Base-by-base conservation (phyloP, 306 rosid genomes). In the Quercus engelmannii region DNA sequence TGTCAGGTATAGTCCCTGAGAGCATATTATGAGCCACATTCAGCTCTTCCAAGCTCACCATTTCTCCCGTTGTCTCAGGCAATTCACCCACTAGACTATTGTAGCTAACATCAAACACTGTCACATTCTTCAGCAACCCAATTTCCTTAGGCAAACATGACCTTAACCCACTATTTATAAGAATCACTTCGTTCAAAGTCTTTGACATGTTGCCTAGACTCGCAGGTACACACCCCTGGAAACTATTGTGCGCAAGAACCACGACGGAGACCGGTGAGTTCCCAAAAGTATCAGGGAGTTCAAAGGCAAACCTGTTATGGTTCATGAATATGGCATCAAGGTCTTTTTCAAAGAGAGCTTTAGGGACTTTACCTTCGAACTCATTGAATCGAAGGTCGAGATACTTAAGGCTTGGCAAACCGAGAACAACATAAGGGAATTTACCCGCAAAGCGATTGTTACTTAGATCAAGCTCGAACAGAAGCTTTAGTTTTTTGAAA, bases 291-390 rank as follows among this genome's bases (percentile, higher is more conserved):
- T 90, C 83, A 0, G 94, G 97, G 3, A 87, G 74, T 17, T 87
- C 87, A 6, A 80, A 85, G 7, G 87, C 74, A 15, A 91, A 90
- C 6, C 88, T 76, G 61, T 91, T 91, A 75, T 89, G 74, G 79
- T 93, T 91, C 7, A 93, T 74, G 83, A 93, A 91, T 64, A 91
- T 87, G 14, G 98, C 97, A 38, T 91, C 90, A 3, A 93, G 85
- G 73, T 87, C 87, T 73, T 87, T 90, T 35, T 93, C 93, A 41
- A 87, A 93, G 4, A 93, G 88, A 61, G 80, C 86, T 1, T 41
- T 80, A 0, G 92, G 93, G 2, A 91, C 85, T 0, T 74, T 38
- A 2, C 94, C 97, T 81, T 93, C 97, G 21, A 91, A 90, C 71
- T 91, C 91, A 69, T 93, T 90, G 86, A 88, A 93, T 71, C 94